These are phyloP conservation scores for Suhomyces pyralidae DNA, from an alignment of 805 yeast genomes.

Conservation along the genomic window DNA sequence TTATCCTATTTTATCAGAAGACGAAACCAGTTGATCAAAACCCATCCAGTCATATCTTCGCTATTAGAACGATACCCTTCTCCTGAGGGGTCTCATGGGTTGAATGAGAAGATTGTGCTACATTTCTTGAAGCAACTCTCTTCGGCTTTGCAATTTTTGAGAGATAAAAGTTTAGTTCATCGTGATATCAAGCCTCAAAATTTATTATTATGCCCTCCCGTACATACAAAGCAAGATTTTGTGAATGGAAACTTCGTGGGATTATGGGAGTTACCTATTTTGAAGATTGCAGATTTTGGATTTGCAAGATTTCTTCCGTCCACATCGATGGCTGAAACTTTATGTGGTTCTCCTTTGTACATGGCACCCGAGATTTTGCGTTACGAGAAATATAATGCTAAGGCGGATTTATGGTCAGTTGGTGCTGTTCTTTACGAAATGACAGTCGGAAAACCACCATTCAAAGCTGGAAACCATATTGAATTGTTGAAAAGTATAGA, in stretches of 20 bases:
- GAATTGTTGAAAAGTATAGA: conserved; percentile 86
- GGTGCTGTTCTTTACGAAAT: conserved; percentile 96
- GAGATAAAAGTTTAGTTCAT: conserved; percentile 84
- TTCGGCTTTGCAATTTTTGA: conserved; percentile 76
- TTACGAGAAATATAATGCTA: conserved; percentile 94
- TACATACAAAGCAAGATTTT: conserved; percentile 60
- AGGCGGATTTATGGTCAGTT: conserved; percentile 97
- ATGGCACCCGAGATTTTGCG: conserved; percentile 98
- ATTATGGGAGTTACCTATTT: conserved; percentile 80
- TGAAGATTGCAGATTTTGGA: conserved; percentile 96
- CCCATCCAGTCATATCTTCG: conserved; percentile 76
- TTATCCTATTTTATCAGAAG: conserved; percentile 80
- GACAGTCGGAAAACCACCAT: conserved; percentile 96
- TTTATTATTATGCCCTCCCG: conserved; percentile 76
- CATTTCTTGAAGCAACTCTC: conserved; percentile 87
- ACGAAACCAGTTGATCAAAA: conserved; percentile 63
- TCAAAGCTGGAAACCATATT: conserved; percentile 88
- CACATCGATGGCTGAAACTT: conserved; percentile 91
- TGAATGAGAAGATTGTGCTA: conserved; percentile 71
- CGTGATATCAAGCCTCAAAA: conserved; percentile 96
- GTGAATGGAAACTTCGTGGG: conserved; percentile 64
- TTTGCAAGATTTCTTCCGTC: conserved; percentile 93
- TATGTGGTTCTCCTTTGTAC: conserved; percentile 95
- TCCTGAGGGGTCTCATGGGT: conserved; percentile 72
- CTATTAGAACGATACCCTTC: conserved; percentile 81